These are phyloP conservation scores for Ustilago xerochloae DNA, from an alignment of 1,284 basidiomycete species.

Conservation along the genomic window DNA sequence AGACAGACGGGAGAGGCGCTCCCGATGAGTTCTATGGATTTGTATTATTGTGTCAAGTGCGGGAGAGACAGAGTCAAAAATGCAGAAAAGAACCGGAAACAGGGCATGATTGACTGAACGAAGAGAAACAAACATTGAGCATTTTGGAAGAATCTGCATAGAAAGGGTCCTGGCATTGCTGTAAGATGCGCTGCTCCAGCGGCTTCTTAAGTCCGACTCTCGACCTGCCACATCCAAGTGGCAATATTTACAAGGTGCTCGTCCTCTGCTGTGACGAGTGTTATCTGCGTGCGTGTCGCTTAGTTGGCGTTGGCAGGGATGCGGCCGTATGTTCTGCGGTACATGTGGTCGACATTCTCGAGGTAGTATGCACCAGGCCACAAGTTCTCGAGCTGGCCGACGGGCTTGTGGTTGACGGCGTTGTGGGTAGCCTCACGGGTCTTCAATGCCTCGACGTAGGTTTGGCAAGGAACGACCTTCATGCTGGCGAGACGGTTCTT, in stretches of 20 bases:
- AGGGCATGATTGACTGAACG: slow-evolving; percentile 3
- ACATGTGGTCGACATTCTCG: slow-evolving; percentile 88
- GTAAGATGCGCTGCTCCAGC: background rate
- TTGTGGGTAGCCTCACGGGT: slow-evolving; percentile 90
- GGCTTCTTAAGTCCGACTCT: background rate
- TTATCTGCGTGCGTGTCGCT: background rate
- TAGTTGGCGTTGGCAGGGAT: slow-evolving; percentile 49
- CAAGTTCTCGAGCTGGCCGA: slow-evolving; percentile 88
- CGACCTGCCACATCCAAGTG: background rate
- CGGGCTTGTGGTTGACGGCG: slow-evolving; percentile 83
- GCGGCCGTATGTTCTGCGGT: slow-evolving; percentile 83
- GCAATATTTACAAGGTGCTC: slow-evolving; percentile 9
- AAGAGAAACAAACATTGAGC: slow-evolving; percentile 3
- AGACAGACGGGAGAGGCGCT: slow-evolving; percentile 1
- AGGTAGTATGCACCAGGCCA: slow-evolving; percentile 96
- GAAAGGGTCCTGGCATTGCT: background rate
- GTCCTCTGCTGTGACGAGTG: background rate
- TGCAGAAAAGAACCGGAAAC: background rate
- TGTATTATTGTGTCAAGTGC: slow-evolving; percentile 22
- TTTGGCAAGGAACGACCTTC: slow-evolving; percentile 90
- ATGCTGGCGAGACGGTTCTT: slow-evolving; percentile 81
- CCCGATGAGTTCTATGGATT: slow-evolving; percentile 16
- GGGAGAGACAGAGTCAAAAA: no score
- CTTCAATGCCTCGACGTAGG: slow-evolving; percentile 81
- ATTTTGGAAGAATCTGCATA: background rate